Evolutionary conservation across 2,329 filamentous ascomycete species (phyloP).

Genomic region (Claviceps pazoutovae): DNA sequence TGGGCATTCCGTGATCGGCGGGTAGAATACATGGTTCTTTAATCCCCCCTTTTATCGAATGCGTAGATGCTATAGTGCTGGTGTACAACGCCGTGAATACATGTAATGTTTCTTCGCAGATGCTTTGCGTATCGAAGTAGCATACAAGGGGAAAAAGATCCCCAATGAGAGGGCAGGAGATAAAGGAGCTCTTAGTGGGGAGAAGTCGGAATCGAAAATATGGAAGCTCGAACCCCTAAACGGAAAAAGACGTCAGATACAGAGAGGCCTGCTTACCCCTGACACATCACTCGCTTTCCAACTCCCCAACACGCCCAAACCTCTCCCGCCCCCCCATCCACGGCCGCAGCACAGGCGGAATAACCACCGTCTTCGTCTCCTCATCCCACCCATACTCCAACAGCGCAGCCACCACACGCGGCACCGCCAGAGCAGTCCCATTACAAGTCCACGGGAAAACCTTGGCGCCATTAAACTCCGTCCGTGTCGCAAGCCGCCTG

Average conservation of each 20-base stretch:
- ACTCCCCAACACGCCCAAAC: slow-evolving; percentile 32
- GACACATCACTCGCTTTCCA: slow-evolving; percentile 6
- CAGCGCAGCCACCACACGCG: slow-evolving; percentile 75
- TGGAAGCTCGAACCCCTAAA: background rate
- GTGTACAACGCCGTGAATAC: too few species aligned
- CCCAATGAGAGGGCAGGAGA: too few species aligned
- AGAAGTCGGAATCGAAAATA: too few species aligned
- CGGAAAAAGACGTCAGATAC: background rate
- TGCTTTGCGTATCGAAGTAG: too few species aligned
- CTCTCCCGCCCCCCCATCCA: slow-evolving; percentile 70
- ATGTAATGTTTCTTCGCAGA: too few species aligned
- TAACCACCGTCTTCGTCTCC: slow-evolving; percentile 45
- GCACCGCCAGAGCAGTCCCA: slow-evolving; percentile 84
- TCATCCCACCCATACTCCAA: slow-evolving; percentile 87
- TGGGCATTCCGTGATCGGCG: too few species aligned
- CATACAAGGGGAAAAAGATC: too few species aligned
- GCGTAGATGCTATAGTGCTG: too few species aligned
- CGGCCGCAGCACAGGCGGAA: slow-evolving; percentile 66
- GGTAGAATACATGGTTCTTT: too few species aligned
- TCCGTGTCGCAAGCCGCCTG: slow-evolving; percentile 62
- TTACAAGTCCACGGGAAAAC: slow-evolving; percentile 83
- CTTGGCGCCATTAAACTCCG: slow-evolving; percentile 42
- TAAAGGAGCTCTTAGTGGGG: too few species aligned
- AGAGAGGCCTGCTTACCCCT: background rate
- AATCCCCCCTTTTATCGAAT: too few species aligned